Evolutionary conservation across 2,329 filamentous ascomycete genomes (phyloP), one percentile per base, ranked within the genome.

Genomic region (Colletotrichum phormii): DNA sequence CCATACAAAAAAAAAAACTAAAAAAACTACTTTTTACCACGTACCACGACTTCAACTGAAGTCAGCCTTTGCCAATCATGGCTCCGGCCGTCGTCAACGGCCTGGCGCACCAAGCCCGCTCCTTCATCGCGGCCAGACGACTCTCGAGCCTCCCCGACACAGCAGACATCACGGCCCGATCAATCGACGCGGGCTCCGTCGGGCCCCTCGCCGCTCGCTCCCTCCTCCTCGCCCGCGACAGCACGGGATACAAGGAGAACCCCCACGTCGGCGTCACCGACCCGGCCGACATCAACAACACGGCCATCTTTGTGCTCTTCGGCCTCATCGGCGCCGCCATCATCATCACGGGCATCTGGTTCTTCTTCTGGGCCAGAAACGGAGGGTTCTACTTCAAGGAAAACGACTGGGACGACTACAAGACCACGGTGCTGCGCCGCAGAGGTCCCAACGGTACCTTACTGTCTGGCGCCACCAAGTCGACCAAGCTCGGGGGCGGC

Each of bases 361-460:
- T 99, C 89, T 98, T 99, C 89, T 97, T 97, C 88, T 97, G 94
- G 93, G 96, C 96, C 70, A 96, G 94, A 84, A 98, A 98, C 78
- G 97, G 97, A 74, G 97, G 97, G 15, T 98, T 98, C 85, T 86
- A 93, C 75, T 98, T 95, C 88, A 89, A 89, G 59, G 86, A 97
- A 75, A 88, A 90, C 46, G 97, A 99, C 83, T 99, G 97, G 96
- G 96, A 98, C 6, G 97, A 99, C 79, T 99, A 99, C 90, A 98
- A 98, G 82, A 93, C 93, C 1, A 98, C 96, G 0, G 97, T 99
- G 2, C 84, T 99, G 58, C 90, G 97, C 54, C 93, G 95, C 65
- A 95, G 93, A 79, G 95, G 95, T 0, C 95, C 95, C 5, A 95
- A 98, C 83, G 96, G 96, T 53, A 95, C 93, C 57, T 91, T 96